phyloP scores from a whole-genome alignment of 345 rosid genomes.

The Sisymbrium irio region DNA sequence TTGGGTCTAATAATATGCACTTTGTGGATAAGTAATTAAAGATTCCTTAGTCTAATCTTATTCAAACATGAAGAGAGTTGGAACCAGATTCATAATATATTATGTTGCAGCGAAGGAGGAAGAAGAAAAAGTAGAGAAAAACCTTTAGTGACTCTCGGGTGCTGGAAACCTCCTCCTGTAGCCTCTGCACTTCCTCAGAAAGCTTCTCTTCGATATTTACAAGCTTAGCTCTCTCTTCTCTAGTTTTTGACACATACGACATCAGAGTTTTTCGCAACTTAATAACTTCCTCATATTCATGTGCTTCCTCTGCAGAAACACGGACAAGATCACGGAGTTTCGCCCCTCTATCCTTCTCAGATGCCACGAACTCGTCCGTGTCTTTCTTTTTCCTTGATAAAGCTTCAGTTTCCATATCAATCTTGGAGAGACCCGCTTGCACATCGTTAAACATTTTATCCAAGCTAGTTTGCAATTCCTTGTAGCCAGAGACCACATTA shows the following conservation, averaged over 20 bases:
- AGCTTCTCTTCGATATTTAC: constrained; percentile 68
- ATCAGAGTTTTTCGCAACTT: constrained; percentile 55
- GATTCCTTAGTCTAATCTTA: background rate
- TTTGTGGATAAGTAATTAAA: background rate
- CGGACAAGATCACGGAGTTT: constrained; percentile 65
- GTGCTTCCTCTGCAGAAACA: constrained; percentile 63
- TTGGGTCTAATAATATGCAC: background rate
- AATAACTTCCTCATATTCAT: constrained; percentile 49
- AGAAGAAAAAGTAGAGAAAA: constrained; percentile 15
- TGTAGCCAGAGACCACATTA: constrained; percentile 51
- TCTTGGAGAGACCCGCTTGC: constrained; percentile 45
- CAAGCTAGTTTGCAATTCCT: constrained; percentile 54
- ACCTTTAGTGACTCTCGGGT: constrained; percentile 73
- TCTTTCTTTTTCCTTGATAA: constrained; percentile 55
- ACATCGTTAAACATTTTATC: constrained; percentile 43
- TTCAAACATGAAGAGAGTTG: background rate
- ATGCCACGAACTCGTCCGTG: constrained; percentile 41
- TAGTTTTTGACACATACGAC: constrained; percentile 54
- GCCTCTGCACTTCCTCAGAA: constrained; percentile 62
- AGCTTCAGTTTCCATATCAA: constrained; percentile 49
- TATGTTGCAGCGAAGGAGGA: background rate
- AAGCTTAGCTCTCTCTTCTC: constrained; percentile 60
- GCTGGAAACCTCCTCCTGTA: constrained; percentile 64
- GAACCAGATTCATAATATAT: background rate
- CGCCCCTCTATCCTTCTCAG: constrained; percentile 54